These are phyloP conservation scores for Paraphaeosphaeria minitans DNA, from an alignment of 2,329 filamentous ascomycete species.

Conservation along the genomic window DNA sequence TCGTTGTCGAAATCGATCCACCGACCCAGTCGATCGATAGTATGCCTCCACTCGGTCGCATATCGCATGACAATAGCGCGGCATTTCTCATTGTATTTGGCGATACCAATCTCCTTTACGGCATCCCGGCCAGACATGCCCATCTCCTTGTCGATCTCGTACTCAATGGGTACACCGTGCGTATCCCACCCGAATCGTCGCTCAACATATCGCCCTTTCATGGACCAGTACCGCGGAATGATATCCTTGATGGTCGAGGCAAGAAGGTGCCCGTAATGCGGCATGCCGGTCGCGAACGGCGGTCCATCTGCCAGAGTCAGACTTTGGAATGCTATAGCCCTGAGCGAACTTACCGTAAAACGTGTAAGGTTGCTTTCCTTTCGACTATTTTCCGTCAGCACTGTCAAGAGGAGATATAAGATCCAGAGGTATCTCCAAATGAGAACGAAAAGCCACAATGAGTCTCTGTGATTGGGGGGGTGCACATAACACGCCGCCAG, in stretches of 20 bases:
- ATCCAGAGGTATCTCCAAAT: not conserved
- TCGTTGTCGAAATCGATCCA: conserved; percentile 99
- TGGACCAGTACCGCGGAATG: conserved; percentile 94
- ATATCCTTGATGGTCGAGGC: conserved; percentile 97
- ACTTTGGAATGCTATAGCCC: conserved; percentile 28
- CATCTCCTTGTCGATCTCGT: conserved; percentile 96
- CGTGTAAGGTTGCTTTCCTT: conserved; percentile 82
- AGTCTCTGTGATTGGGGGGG: not conserved
- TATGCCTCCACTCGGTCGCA: conserved; percentile 82
- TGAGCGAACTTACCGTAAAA: conserved; percentile 78
- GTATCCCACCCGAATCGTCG: conserved; percentile 95
- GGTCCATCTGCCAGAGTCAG: conserved; percentile 58
- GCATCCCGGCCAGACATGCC: conserved; percentile 87
- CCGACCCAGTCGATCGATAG: conserved; percentile 84
- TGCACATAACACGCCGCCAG: not conserved
- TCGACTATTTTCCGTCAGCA: conserved; percentile 55
- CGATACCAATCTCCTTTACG: conserved; percentile 83
- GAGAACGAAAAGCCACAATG: not conserved
- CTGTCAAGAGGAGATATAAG: not conserved
- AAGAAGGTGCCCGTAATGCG: conserved; percentile 77
- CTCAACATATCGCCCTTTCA: conserved; percentile 94
- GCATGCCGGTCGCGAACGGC: conserved; percentile 61
- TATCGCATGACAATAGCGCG: conserved; percentile 92
- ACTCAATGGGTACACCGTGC: conserved; percentile 92
- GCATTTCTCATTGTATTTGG: conserved; percentile 90